Evolutionary conservation across 768 basidiomycete genomes (phyloP).

Genomic region (Hypholoma fasciculare): DNA sequence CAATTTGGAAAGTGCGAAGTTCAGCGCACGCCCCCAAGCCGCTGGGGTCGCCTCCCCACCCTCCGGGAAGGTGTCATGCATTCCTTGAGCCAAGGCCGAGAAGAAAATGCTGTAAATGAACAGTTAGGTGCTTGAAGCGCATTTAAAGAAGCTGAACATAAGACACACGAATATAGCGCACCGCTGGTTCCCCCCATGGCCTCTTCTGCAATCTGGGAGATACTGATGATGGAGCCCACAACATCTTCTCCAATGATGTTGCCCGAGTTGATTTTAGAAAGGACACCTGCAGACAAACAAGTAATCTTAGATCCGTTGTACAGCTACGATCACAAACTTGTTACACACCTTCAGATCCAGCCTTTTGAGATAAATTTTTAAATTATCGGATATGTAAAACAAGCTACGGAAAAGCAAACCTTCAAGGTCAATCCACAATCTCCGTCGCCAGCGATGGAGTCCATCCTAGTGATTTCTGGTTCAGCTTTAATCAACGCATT

Average conservation of each 20-base stretch:
- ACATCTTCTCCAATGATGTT: slow-evolving; percentile 64
- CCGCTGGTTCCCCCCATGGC: slow-evolving; percentile 92
- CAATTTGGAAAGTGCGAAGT: slow-evolving; percentile 56
- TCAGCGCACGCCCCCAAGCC: slow-evolving; percentile 63
- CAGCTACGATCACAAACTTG: no score
- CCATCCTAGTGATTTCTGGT: slow-evolving; percentile 88
- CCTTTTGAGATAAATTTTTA: slow-evolving; percentile 25
- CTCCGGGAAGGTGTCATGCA: slow-evolving; percentile 41
- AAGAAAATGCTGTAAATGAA: slow-evolving; percentile 73
- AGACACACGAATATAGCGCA: slow-evolving; percentile 82
- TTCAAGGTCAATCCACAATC: slow-evolving; percentile 57
- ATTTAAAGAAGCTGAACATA: background rate
- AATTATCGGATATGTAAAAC: background rate
- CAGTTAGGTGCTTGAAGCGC: background rate
- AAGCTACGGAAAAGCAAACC: slow-evolving; percentile 20
- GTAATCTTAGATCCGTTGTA: slow-evolving; percentile 5
- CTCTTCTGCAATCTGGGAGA: slow-evolving; percentile 78
- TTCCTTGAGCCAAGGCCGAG: slow-evolving; percentile 78
- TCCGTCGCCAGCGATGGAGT: slow-evolving; percentile 91
- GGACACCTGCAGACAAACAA: slow-evolving; percentile 45
- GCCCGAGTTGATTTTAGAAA: slow-evolving; percentile 55
- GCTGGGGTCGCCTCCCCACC: slow-evolving; percentile 41
- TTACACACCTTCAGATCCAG: slow-evolving; percentile 65
- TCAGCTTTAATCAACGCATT: slow-evolving; percentile 73
- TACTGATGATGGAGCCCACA: slow-evolving; percentile 59